phyloP scores from a whole-genome alignment of 1,284 basidiomycete species.

The Xanthoconium separans region DNA sequence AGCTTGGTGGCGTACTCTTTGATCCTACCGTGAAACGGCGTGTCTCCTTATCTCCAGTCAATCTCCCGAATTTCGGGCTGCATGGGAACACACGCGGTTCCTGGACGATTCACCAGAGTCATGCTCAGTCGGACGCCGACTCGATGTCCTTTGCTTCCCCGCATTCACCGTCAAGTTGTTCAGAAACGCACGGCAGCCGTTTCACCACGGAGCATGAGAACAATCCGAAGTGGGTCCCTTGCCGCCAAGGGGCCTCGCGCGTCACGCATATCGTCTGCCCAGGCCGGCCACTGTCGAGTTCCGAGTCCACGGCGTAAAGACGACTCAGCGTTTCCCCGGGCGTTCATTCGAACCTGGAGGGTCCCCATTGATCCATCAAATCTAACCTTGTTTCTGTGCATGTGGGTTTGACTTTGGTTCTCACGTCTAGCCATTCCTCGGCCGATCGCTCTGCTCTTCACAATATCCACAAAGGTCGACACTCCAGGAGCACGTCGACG shows the following conservation, averaged over 20 bases:
- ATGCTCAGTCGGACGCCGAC: too few species aligned
- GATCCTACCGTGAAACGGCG: not conserved
- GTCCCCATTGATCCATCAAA: slow-evolving; percentile 8
- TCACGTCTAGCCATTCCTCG: slow-evolving; percentile 58
- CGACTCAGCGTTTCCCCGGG: slow-evolving; percentile 44
- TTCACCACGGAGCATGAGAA: not conserved
- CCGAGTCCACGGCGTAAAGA: slow-evolving; percentile 47
- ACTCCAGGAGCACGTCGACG: slow-evolving; percentile 44
- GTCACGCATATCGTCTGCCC: too few species aligned
- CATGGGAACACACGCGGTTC: not conserved
- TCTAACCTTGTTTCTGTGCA: slow-evolving; percentile 15
- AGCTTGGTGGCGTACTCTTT: slow-evolving; percentile 11
- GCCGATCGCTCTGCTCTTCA: slow-evolving; percentile 75
- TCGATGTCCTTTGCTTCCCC: not conserved
- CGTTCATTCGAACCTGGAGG: slow-evolving; percentile 2
- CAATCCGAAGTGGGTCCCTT: slow-evolving; percentile 52
- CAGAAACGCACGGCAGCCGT: slow-evolving; percentile 4
- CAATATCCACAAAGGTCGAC: slow-evolving; percentile 53
- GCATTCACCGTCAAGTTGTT: not conserved
- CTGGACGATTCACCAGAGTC: not conserved
- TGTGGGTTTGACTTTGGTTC: slow-evolving; percentile 20
- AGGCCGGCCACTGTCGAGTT: too few species aligned
- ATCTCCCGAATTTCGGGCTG: slow-evolving; percentile 14
- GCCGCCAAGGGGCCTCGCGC: slow-evolving; percentile 43
- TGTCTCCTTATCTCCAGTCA: slow-evolving; percentile 9